A percentile compares a stretch with the other conserved stretches of the same genome.
Conservation (phyloP, 148 eudicot species). For the Arctostaphylos glauca region DNA sequence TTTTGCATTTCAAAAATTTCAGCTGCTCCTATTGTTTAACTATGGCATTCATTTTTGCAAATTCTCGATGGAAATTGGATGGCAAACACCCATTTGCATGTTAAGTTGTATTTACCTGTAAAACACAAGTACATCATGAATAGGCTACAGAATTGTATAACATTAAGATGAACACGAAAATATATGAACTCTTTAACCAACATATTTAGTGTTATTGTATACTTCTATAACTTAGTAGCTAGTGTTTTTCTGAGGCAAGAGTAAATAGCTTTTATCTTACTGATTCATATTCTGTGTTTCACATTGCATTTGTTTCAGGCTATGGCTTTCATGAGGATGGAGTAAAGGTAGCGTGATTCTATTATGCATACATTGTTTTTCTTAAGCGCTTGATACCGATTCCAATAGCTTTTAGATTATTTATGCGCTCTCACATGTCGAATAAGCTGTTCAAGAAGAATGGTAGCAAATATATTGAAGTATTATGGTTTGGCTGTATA, state of each 20-base stretch:
- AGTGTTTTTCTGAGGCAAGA: background rate
- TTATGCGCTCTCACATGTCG: background rate
- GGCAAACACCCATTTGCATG: background rate
- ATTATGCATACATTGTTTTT: background rate
- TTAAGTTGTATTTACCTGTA: background rate
- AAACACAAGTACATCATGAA: background rate
- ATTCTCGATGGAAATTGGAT: background rate
- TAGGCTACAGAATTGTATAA: background rate
- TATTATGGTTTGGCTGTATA: background rate
- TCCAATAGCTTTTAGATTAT: background rate
- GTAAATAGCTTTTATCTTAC: background rate
- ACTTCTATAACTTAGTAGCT: background rate
- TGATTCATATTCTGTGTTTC: background rate
- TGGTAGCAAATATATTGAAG: background rate
- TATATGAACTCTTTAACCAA: background rate
- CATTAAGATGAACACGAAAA: background rate
- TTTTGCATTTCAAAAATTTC: background rate
- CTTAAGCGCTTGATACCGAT: background rate
- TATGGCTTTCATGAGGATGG: slow-evolving; percentile 97
- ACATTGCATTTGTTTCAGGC: slow-evolving; percentile 46
- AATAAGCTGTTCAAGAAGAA: background rate
- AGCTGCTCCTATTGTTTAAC: background rate
- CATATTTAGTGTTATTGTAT: background rate
- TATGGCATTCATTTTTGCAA: background rate
- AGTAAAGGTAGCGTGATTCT: slow-evolving; percentile 57